Percentiles rank a stretch among this genome's conserved stretches.
These are phyloP conservation scores for Phtheirospermum japonicum DNA, from an alignment of 257 asterid genomes.

Conservation along the genomic window DNA sequence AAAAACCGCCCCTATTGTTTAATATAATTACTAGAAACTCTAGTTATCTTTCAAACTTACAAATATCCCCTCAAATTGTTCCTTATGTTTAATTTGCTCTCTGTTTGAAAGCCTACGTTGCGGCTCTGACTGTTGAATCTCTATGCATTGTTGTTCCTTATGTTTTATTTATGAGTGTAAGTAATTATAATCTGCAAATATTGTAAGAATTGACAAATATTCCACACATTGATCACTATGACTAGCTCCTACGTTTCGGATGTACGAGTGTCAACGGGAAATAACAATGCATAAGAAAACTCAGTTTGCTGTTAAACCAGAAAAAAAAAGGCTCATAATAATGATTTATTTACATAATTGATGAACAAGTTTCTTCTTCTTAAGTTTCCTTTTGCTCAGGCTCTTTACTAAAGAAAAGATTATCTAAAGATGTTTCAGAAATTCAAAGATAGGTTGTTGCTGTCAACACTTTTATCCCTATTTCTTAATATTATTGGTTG, in stretches of 20 bases:
- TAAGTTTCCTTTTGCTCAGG: no score
- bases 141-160: constrained; percentile 52
- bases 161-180: constrained; percentile 66
- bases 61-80: neutral
- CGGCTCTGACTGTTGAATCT: constrained; percentile 49
- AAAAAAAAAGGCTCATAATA: no score
- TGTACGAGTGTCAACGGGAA: neutral
- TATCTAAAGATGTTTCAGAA: no score
- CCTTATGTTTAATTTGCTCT: no score
- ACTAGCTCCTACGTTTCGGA: constrained; percentile 1
- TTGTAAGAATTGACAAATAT: neutral
- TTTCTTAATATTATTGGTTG: no score
- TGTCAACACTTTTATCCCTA: no score
- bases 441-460: no score
- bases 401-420: no score
- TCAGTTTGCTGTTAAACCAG: no score
- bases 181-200: constrained; percentile 29
- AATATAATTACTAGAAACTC: neutral
- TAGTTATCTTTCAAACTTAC: neutral
- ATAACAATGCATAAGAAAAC: no score
- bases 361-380: no score
- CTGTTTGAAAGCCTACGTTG: constrained; percentile 40
- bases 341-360: no score
- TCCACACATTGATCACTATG: neutral
- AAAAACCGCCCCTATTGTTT: neutral